phyloP scores from a whole-genome alignment of 179 eudicot species.

The Pouteria campechiana region DNA sequence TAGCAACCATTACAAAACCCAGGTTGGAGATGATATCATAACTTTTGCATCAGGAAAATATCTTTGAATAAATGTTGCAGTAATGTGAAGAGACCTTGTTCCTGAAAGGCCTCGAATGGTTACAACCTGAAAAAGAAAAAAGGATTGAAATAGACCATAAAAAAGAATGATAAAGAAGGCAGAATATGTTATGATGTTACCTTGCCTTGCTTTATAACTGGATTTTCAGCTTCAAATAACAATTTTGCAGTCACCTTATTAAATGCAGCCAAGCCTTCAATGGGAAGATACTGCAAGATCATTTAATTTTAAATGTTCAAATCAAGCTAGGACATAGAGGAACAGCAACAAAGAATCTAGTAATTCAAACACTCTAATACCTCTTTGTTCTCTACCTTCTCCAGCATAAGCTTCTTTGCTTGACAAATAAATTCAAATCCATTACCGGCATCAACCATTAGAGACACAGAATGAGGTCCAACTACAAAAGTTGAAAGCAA shows the following conservation, averaged over 20 bases:
- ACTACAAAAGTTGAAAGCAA: neutral
- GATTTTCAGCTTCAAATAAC: slow-evolving; percentile 74
- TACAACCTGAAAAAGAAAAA: slow-evolving; percentile 45
- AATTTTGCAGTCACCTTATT: slow-evolving; percentile 86
- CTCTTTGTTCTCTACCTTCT: slow-evolving; percentile 94
- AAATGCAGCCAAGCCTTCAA: slow-evolving; percentile 95
- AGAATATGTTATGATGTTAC: slow-evolving; percentile 4
- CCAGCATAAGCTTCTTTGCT: slow-evolving; percentile 94
- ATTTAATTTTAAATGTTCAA: slow-evolving; percentile 1
- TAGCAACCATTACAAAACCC: slow-evolving; percentile 71
- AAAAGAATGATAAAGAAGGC: neutral
- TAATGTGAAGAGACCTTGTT: slow-evolving; percentile 95
- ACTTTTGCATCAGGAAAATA: slow-evolving; percentile 88
- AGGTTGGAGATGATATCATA: slow-evolving; percentile 84
- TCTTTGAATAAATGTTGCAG: slow-evolving; percentile 78
- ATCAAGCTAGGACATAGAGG: neutral
- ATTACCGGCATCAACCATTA: neutral
- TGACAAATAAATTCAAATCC: slow-evolving; percentile 7
- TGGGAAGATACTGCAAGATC: slow-evolving; percentile 86
- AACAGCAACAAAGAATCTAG: neutral
- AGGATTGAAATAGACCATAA: neutral
- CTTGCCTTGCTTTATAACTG: slow-evolving; percentile 59
- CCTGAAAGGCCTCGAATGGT: slow-evolving; percentile 96
- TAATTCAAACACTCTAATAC: slow-evolving; percentile 17
- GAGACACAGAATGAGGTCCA: neutral